Evolutionary conservation across 371 early-diverging fungal genomes (phyloP), one percentile per base, ranked within the genome.

Genomic region (Actinomortierella ambigua): DNA sequence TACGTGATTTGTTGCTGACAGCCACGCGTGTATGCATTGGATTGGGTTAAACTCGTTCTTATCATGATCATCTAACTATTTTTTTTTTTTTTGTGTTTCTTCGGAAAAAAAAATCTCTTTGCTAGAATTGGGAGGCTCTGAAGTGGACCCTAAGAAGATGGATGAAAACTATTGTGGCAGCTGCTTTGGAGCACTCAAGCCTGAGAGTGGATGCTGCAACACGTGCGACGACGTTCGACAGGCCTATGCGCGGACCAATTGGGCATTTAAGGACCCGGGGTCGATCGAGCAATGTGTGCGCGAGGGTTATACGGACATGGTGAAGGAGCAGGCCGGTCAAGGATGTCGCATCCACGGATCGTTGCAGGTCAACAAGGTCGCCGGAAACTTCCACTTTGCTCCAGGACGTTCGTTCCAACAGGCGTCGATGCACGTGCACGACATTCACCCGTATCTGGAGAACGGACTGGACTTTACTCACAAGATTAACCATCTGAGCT

Each of bases 361-460:
- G 43, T 68, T 96, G 39, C 70, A 82, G 41, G 95, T 98, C 48
- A 95, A 95, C 81, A 96, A 95, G 75, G 95, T 97, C 9, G 84
- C 94, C 7, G 93, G 92, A 29, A 95, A 95, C 66, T 90, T 96
- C 69, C 97, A 96, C 77, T 84, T 98, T 76, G 93, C 97, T 1
- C 95, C 97, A 2, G 97, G 98, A 49, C 86, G 90, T 46, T 85
- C 88, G n/a, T 94, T 96, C 73, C 85, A 92, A 59, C 83, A 85
- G 40, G 79, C 79, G 26, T 81, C 82, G n/a, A 83, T 90, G 85
- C 97, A 96, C 68, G 81, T 95, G 14, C 97, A 96, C 75, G 94
- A 93, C 61, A 66, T 93, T 54, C 81, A 83, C 51, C 79, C 81
- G 7, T 90, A 86, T 58, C 59, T 79, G 27, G 84, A 85, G 15